Base-by-base conservation (phyloP, 768 basidiomycete genomes). In the Tulasnella sp. region DNA sequence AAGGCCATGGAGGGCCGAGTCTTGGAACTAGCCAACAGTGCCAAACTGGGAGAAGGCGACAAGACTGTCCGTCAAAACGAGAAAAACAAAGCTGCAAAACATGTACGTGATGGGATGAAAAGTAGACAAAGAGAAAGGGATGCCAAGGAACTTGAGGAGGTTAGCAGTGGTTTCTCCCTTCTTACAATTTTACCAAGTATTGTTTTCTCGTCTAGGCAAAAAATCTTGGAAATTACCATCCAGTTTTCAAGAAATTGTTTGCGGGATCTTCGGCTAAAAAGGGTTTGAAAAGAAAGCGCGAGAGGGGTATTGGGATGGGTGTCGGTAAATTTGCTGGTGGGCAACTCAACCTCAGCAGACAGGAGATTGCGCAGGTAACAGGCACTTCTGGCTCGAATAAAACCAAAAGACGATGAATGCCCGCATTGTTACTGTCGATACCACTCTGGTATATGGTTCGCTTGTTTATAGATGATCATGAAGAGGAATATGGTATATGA, bases 151-250 rank as follows among this genome's bases (percentile, higher is more conserved):
- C 65, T 88, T 6, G 78, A 83, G 60, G 81, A 87, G 77, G 87
- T 86, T 37, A 37, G 41, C 39, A 33, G 33, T 47, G 50, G 25
- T 58, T 56, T 41, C 56, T 48, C 31, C 6, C 53, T 32, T 53
- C 10, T 51, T 22, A 16, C 28, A 28, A 24, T 53, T 20, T 15
- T 34, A 5, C n/a, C 22, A 15, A 44, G n/a, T 42, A 37, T n/a
- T 16, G 13, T 43, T 27, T 16, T 28, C 5, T 20, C 2, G 27
- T 2, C 4, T 48, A 90, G 87, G 84, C 85, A 4, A 90, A 88
- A 65, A 74, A 83, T 56, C 56, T 84, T 55, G 87, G 87, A 15
- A 89, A 87, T 62, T 90, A 88, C 61, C 85, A 90, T 58, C 85
- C 83, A 33, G 69, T 72, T 3, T 66, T 89, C 48, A 90, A 87